Percentiles rank a stretch among this genome's conserved stretches.
phyloP scores from a whole-genome alignment of 2,329 filamentous ascomycete species.

The Ophiostoma tasmaniense region DNA sequence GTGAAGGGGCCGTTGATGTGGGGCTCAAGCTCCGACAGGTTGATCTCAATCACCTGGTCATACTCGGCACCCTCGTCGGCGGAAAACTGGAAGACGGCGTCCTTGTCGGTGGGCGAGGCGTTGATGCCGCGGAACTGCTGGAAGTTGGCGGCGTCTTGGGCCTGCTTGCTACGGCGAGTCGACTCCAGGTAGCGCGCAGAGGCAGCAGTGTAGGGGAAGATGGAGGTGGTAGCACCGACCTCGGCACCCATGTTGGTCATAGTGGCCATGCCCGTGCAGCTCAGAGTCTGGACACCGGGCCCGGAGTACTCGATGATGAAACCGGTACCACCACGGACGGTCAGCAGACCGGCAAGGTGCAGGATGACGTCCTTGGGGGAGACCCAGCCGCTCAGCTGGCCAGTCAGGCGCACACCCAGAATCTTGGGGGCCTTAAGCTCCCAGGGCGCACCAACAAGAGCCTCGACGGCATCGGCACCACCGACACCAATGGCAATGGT shows the following conservation, averaged over 20 bases:
- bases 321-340: conserved; percentile 87
- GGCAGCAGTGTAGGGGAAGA: conserved; percentile 84
- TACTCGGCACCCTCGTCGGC: conserved; percentile 79
- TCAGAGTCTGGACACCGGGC: conserved; percentile 78
- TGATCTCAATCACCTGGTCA: conserved; percentile 82
- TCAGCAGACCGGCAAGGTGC: conserved; percentile 77
- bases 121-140: conserved; percentile 41
- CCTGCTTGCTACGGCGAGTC: conserved; percentile 68
- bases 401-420: conserved; percentile 74
- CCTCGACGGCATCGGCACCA: conserved; percentile 94
- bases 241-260: conserved; percentile 82
- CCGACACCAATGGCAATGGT: conserved; percentile 95
- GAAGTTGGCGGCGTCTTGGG: conserved; percentile 55
- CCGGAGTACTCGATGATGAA: conserved; percentile 94
- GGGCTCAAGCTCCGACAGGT: conserved; percentile 83
- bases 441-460: conserved; percentile 92
- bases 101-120: conserved; percentile 31
- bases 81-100: conserved; percentile 54
- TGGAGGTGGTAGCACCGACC: conserved; percentile 88
- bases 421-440: conserved; percentile 92
- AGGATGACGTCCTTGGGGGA: conserved; percentile 95
- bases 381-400: conserved; percentile 80
- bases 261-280: conserved; percentile 88
- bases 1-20: conserved; percentile 97
- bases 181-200: conserved; percentile 80